Evolutionary conservation across 2,329 filamentous ascomycete genomes (phyloP).

Genomic region (Paracoccidioides brasiliensis): DNA sequence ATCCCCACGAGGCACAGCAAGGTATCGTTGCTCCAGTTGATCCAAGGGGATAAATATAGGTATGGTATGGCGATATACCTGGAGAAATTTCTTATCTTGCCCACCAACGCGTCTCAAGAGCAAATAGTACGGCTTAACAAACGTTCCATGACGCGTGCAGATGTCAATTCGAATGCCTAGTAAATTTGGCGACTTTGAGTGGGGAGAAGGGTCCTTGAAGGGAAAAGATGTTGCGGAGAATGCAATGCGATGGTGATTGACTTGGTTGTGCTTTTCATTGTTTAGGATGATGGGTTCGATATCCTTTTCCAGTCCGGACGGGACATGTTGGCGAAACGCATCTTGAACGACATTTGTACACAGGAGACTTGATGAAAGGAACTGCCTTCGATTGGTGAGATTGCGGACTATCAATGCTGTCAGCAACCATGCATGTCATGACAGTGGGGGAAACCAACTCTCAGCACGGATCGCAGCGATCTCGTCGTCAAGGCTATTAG

Average conservation of each 20-base stretch:
- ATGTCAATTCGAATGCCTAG: constrained; percentile 33
- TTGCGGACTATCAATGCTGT: constrained; percentile 22
- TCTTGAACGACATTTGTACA: constrained; percentile 27
- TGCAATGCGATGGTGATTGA: constrained; percentile 32
- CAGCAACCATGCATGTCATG: constrained; percentile 1
- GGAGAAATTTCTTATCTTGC: constrained; percentile 15
- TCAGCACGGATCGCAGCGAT: constrained; percentile 29
- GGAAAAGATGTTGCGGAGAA: constrained; percentile 35
- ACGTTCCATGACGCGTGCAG: constrained; percentile 26
- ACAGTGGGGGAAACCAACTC: constrained; percentile 20
- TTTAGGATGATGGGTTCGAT: constrained; percentile 22
- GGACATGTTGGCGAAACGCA: constrained; percentile 12
- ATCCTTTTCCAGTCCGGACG: constrained; percentile 12
- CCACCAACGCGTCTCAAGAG: constrained; percentile 19
- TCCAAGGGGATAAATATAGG: constrained; percentile 31
- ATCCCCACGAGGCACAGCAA: constrained; percentile 15
- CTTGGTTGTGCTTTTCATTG: constrained; percentile 21
- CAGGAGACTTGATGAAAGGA: constrained; percentile 31
- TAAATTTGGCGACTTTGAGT: constrained; percentile 17
- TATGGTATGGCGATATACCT: constrained; percentile 33
- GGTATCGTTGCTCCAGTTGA: constrained; percentile 25
- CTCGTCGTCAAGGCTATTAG: constrained; percentile 25
- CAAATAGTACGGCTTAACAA: constrained; percentile 32
- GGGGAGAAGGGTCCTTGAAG: constrained; percentile 32
- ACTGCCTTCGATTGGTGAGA: constrained; percentile 26